Evolutionary conservation across 2,329 filamentous ascomycete genomes (phyloP).

Genomic region (Aureobasidium sp.): DNA sequence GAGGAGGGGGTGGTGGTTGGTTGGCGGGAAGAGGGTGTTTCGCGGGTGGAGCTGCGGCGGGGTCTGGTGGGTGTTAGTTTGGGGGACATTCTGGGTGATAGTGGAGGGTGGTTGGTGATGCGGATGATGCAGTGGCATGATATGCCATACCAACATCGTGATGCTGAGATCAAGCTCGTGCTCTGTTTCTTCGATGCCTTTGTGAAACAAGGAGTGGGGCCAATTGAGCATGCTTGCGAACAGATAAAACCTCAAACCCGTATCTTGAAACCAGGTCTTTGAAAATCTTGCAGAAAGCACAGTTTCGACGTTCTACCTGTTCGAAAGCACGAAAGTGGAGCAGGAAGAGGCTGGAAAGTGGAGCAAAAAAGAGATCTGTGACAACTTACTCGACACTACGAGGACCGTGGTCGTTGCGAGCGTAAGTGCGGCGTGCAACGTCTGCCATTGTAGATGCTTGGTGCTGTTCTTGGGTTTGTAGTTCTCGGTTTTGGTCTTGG

Average conservation of each 20-base stretch:
- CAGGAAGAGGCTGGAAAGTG: neutral
- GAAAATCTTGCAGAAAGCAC: neutral
- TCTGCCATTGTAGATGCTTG: slow-evolving; percentile 5
- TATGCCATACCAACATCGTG: neutral
- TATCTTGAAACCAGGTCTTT: neutral
- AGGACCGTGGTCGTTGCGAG: slow-evolving; percentile 12
- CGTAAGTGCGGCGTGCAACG: slow-evolving; percentile 11
- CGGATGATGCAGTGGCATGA: neutral
- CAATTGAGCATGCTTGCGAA: neutral
- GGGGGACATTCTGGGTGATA: neutral
- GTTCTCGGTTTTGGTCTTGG: neutral
- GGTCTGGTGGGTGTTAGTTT: neutral
- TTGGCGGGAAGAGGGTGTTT: neutral
- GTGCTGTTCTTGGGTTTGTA: neutral
- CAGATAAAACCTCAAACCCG: neutral
- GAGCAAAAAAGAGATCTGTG: neutral
- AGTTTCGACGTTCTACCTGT: neutral
- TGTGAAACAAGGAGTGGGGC: neutral
- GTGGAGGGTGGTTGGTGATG: too few relatives aligned
- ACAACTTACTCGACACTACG: slow-evolving; percentile 9
- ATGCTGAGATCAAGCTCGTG: neutral
- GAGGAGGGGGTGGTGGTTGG: neutral
- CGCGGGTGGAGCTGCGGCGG: neutral
- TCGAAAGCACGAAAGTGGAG: neutral
- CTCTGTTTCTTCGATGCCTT: neutral